Evolutionary conservation across 129 eudicot genomes (phyloP).

Genomic region (Tanacetum coccineum): DNA sequence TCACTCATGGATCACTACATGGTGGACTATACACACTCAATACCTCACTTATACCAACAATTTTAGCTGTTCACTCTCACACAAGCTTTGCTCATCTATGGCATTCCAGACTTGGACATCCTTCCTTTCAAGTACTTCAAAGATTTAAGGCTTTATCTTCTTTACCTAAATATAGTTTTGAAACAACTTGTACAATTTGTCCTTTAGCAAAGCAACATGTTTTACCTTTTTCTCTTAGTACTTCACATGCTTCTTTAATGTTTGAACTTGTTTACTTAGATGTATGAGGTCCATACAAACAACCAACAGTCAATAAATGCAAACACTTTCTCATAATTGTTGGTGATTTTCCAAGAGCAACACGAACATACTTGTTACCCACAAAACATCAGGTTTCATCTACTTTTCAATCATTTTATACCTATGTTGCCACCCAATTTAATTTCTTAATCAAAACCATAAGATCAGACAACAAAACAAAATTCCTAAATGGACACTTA

Average conservation of each 20-base stretch:
- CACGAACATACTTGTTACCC: neutral
- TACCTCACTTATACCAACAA: neutral
- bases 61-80: neutral
- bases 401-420: neutral
- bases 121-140: neutral
- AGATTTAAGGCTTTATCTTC: too few species aligned
- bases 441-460: neutral
- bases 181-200: neutral
- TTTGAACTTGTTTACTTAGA: neutral
- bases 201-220: neutral
- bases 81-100: neutral
- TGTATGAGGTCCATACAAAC: neutral
- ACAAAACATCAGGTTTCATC: neutral
- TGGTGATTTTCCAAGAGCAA: neutral
- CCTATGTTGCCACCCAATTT: neutral
- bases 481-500: neutral
- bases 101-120: neutral
- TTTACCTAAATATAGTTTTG: neutral
- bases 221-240: neutral
- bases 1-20: too few species aligned
- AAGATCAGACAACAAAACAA: neutral
- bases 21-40: neutral
- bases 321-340: neutral
- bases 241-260: neutral
- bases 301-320: neutral